Conservation (phyloP, 2,329 filamentous ascomycete genomes). For the Podosphaera fusca region DNA sequence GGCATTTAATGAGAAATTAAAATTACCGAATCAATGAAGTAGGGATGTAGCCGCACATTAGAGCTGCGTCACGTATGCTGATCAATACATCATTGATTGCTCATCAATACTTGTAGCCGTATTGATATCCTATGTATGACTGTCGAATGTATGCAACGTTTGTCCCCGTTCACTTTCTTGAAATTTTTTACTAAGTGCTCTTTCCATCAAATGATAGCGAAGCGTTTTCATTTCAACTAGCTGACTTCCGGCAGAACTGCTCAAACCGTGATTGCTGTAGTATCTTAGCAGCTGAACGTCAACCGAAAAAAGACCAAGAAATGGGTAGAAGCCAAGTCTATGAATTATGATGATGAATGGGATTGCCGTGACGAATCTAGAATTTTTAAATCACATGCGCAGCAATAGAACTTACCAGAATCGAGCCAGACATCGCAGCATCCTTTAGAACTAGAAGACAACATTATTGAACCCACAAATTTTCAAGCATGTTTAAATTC, state of each 20-base stretch:
- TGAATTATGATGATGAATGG: constrained; percentile 87
- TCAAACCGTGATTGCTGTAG: constrained; percentile 5
- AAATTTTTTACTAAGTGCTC: constrained; percentile 13
- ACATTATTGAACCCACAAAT: constrained; percentile 28
- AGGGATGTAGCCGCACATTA: too few species aligned
- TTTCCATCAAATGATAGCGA: too few species aligned
- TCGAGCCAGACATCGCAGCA: constrained; percentile 15
- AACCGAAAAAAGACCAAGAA: constrained; percentile 79
- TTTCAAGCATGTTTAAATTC: constrained; percentile 17
- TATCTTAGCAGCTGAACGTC: constrained; percentile 56
- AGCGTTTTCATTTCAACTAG: neutral
- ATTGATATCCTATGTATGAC: too few species aligned
- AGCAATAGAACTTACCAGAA: constrained; percentile 21
- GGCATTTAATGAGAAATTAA: too few species aligned
- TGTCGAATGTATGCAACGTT: constrained; percentile 4
- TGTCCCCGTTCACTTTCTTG: constrained; percentile 14
- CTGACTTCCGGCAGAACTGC: neutral
- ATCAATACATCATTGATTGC: too few species aligned
- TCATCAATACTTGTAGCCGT: too few species aligned
- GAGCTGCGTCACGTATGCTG: too few species aligned
- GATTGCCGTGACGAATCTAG: constrained; percentile 43
- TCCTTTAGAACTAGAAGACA: constrained; percentile 9
- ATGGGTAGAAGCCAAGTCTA: constrained; percentile 76
- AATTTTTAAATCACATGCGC: constrained; percentile 18
- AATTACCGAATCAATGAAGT: too few species aligned